A percentile compares a stretch with the other conserved stretches of the same genome.
These are phyloP conservation scores for Lasiodiplodia hormozganensis DNA, from an alignment of 2,329 filamentous ascomycete genomes.

Conservation along the genomic window DNA sequence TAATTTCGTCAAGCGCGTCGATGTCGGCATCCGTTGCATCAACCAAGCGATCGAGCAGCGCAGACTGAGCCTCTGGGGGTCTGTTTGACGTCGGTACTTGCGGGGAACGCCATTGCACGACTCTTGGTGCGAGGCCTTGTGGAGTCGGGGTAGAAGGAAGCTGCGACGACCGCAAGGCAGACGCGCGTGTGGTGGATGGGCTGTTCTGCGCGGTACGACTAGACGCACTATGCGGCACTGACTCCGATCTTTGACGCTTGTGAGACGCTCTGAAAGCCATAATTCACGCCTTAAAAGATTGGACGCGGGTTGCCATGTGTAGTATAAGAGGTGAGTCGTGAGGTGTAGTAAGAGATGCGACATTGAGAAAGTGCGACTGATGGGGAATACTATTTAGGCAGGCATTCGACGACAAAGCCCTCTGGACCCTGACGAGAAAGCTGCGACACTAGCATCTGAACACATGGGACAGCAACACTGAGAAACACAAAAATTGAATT, in stretches of 20 bases:
- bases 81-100: slow-evolving; percentile 30
- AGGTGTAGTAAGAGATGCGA: neutral
- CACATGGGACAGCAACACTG: neutral
- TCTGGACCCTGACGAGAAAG: too few species aligned
- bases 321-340: neutral
- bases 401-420: too few species aligned
- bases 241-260: slow-evolving; percentile 1
- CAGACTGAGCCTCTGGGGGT: neutral
- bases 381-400: too few species aligned
- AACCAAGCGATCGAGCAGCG: slow-evolving; percentile 32
- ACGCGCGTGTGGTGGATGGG: neutral
- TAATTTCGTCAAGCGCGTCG: slow-evolving; percentile 68
- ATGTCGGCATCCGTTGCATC: slow-evolving; percentile 43
- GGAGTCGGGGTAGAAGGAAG: neutral
- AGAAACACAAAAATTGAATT: neutral
- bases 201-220: neutral
- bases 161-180: neutral
- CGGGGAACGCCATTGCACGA: slow-evolving; percentile 29
- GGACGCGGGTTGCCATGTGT: neutral
- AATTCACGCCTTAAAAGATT: neutral
- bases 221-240: neutral
- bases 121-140: neutral
- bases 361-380: neutral
- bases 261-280: slow-evolving; percentile 11
- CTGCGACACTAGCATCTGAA: too few species aligned